phyloP scores from a whole-genome alignment of 805 yeast species.

The Saturnispora ahearnii region DNA sequence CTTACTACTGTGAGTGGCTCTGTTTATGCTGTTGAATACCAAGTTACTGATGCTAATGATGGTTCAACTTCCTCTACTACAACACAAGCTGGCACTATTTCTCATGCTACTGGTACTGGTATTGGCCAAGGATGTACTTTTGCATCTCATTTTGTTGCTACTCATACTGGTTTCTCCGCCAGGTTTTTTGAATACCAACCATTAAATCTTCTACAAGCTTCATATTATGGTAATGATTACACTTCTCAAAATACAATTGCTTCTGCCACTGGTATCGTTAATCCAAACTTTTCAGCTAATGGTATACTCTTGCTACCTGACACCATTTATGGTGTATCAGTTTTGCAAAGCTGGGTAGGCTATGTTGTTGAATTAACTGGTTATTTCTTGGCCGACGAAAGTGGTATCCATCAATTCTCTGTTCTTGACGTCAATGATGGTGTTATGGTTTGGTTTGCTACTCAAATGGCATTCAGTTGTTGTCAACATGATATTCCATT shows the following conservation, averaged over 20 bases:
- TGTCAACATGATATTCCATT: neutral
- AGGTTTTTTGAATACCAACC: neutral
- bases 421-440: constrained; percentile 23
- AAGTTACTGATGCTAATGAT: too few relatives aligned
- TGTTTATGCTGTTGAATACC: too few relatives aligned
- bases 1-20: too few relatives aligned
- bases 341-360: neutral
- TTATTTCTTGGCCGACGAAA: constrained; percentile 4
- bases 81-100: neutral
- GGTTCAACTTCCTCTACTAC: too few relatives aligned
- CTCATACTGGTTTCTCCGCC: neutral
- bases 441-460: constrained; percentile 24
- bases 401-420: constrained; percentile 22
- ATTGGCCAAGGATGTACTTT: neutral
- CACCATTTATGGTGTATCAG: too few relatives aligned
- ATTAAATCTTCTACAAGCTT: neutral
- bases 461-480: constrained; percentile 3
- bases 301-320: too few relatives aligned
- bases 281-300: neutral
- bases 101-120: neutral
- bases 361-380: neutral
- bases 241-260: neutral
- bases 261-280: neutral
- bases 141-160: neutral
- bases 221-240: neutral